Evolutionary conservation across 805 yeast species (phyloP).

Genomic region (Brettanomyces anomalus): DNA sequence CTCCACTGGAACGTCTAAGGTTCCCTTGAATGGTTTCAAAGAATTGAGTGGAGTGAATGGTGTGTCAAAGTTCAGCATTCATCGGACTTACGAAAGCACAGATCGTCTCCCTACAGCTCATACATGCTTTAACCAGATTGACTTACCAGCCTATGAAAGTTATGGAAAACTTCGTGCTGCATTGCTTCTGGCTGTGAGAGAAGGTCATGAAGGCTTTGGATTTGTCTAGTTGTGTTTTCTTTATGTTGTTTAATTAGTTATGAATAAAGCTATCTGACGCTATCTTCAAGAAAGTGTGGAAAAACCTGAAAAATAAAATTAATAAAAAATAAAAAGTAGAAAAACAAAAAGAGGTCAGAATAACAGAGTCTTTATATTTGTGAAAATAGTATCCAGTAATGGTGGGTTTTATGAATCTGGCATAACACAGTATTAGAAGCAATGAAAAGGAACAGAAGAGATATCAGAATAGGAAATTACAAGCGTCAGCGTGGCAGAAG

Average conservation of each 20-base stretch:
- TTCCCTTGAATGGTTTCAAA: slow-evolving; percentile 89
- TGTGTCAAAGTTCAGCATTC: slow-evolving; percentile 76
- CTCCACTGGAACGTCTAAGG: slow-evolving; percentile 95
- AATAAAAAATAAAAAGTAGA: background rate
- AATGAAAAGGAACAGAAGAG: background rate
- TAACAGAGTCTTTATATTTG: no score
- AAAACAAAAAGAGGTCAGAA: no score
- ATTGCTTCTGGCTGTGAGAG: slow-evolving; percentile 76
- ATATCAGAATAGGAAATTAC: no score
- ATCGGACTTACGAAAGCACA: slow-evolving; percentile 75
- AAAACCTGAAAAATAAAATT: background rate
- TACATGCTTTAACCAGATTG: slow-evolving; percentile 94
- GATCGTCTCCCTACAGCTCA: slow-evolving; percentile 92
- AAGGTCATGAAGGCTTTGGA: slow-evolving; percentile 96
- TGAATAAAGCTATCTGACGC: no score
- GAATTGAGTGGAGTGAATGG: slow-evolving; percentile 86
- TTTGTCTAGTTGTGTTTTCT: no score
- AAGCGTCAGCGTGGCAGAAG: no score
- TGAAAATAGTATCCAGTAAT: no score
- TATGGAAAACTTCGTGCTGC: slow-evolving; percentile 81
- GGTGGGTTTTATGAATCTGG: no score
- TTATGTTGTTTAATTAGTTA: no score
- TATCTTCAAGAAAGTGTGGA: no score
- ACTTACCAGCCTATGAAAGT: slow-evolving; percentile 84
- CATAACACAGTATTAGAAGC: no score